Evolutionary conservation across 495 filamentous ascomycete genomes (phyloP), one percentile per base, ranked within the genome.

Genomic region (Poronia punctata): DNA sequence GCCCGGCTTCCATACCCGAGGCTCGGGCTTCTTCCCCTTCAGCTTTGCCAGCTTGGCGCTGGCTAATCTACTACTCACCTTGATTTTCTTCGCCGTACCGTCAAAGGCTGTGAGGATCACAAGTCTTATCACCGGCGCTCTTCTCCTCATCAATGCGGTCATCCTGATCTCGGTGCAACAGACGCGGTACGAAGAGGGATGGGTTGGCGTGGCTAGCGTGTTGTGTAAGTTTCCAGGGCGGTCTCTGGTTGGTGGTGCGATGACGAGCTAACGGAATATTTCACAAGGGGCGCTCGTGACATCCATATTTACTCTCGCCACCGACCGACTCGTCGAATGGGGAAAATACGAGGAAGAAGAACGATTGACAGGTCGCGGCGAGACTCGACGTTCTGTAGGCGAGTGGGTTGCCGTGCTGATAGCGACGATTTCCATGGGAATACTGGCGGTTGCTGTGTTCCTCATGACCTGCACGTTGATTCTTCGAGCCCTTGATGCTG

Each of bases 261-360:
- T 88, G 19, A 66, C 72, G 17, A 42, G 72, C 30, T 88, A 80
- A 72, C 78, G 72, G 12, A 8, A 15, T 10, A 14, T 44, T 65
- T 82, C 11, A 6, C 20, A 16, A 62, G 59, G 61, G 69, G 67
- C 66, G n/a, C 39, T 66, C 41, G n/a, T 71, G 7, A 62, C 70
- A 53, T 53, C 64, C 4, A 21, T 62, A 7, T 72, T 66, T 66
- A 59, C 60, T 8, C 43, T 71, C 11, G 32, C 48, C 5, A 65
- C 58, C 6, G 67, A 71, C 36, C 57, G 82, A n/a, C 71, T 84
- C 6, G 92, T 98, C 10, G 72, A 80, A 36, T 93, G 87, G 80
- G 92, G 90, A 17, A 96, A 96, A 60, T 67, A 65, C 0, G 85
- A 95, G 47, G 92, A 98, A 54, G 92, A 98, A 61, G 82, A 93